Evolutionary conservation across 2,329 filamentous ascomycete genomes (phyloP).

Genomic region (Metarhizium guizhouense): DNA sequence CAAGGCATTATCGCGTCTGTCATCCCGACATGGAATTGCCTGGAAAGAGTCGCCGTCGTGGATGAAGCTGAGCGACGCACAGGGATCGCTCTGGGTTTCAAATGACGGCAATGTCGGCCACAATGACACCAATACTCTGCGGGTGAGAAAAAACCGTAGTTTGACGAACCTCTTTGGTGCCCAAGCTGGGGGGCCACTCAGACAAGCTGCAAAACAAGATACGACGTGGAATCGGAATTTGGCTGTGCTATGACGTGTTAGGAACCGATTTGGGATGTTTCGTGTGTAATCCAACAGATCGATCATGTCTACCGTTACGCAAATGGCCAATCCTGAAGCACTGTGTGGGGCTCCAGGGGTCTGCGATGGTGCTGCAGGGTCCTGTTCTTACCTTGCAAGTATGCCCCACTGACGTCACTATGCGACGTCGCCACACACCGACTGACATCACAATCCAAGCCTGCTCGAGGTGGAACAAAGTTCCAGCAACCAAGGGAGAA

Average conservation of each 20-base stretch:
- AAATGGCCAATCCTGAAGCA: not conserved
- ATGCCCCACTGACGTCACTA: slow-evolving; percentile 19
- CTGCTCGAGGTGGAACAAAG: not conserved
- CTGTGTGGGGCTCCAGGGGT: slow-evolving; percentile 1
- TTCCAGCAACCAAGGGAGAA: not conserved
- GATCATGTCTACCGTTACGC: not conserved
- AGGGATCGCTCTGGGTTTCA: not conserved
- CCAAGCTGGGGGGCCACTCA: not conserved
- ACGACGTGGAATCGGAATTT: slow-evolving; percentile 21
- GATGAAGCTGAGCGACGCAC: slow-evolving; percentile 2
- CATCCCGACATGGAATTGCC: slow-evolving; percentile 81
- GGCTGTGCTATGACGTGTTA: slow-evolving; percentile 5
- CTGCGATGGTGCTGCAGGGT: slow-evolving; percentile 3
- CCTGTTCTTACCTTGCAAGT: slow-evolving; percentile 8
- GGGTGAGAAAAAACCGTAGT: not conserved
- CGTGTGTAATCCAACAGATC: slow-evolving; percentile 3
- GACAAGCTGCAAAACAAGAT: slow-evolving; percentile 1
- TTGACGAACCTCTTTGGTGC: not conserved
- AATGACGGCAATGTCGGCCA: not conserved
- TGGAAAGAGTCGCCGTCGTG: slow-evolving; percentile 44
- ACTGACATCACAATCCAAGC: slow-evolving; percentile 16
- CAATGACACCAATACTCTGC: no score
- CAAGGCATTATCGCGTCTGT: slow-evolving; percentile 87
- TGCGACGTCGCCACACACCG: slow-evolving; percentile 6
- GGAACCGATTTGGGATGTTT: slow-evolving; percentile 1